phyloP scores from a whole-genome alignment of 257 asterid species.

The Nicotiana paniculata region DNA sequence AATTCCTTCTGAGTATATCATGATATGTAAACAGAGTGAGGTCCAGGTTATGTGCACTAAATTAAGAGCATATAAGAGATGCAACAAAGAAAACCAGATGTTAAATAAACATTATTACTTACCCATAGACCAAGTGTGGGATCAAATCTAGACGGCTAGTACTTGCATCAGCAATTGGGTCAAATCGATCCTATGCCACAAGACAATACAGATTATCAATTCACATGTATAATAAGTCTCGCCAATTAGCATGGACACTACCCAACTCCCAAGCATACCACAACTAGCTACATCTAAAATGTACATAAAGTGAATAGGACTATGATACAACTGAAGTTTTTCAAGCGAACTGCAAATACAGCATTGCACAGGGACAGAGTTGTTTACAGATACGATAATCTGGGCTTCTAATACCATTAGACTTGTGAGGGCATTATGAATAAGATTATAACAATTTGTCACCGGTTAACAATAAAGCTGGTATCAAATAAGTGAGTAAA shows the following conservation, averaged over 20 bases:
- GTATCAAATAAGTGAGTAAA: no score
- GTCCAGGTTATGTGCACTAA: not conserved
- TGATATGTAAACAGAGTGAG: not conserved
- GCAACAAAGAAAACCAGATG: not conserved
- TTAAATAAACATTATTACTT: slow-evolving; percentile 8
- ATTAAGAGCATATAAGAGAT: not conserved
- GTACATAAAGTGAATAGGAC: not conserved
- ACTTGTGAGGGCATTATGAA: not conserved
- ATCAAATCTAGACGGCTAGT: slow-evolving; percentile 67
- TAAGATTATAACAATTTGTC: not conserved
- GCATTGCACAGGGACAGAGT: not conserved
- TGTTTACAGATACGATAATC: not conserved
- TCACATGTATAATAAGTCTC: not conserved
- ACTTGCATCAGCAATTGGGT: slow-evolving; percentile 71
- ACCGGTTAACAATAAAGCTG: no score
- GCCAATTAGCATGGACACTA: not conserved
- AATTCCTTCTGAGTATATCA: slow-evolving; percentile 37
- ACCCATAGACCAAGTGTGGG: slow-evolving; percentile 84
- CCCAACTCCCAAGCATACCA: not conserved
- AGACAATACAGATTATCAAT: not conserved
- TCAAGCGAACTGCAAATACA: not conserved
- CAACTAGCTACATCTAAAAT: not conserved
- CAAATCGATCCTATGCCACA: slow-evolving; percentile 66
- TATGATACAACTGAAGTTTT: not conserved
- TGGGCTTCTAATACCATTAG: not conserved